Conservation (phyloP, 2,329 filamentous ascomycete species). For the Septoria petroselini region DNA sequence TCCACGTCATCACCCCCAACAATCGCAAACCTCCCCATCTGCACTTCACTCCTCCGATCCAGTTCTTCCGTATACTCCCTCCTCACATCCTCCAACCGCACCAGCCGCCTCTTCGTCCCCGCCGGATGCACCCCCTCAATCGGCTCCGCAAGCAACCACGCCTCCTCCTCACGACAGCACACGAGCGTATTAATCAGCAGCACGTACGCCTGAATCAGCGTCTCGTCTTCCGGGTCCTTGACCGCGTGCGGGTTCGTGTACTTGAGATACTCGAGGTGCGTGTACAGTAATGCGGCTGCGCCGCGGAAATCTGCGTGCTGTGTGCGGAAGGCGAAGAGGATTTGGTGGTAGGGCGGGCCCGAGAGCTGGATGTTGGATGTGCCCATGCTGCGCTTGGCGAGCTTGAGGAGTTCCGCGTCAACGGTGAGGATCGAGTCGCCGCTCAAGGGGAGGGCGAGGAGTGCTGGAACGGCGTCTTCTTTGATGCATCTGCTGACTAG, state of each 20-base stretch:
- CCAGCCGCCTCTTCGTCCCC: conserved; percentile 63
- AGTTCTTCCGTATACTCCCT: conserved; percentile 87
- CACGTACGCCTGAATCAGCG: conserved; percentile 72
- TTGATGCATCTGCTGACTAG: conserved; percentile 52
- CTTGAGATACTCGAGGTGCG: conserved; percentile 53
- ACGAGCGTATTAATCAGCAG: conserved; percentile 88
- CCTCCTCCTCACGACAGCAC: conserved; percentile 76
- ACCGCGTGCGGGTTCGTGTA: conserved; percentile 22
- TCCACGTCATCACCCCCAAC: conserved; percentile 40
- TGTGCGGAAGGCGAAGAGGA: conserved; percentile 88
- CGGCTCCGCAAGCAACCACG: conserved; percentile 67
- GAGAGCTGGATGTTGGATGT: conserved; percentile 49
- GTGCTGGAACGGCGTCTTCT: conserved; percentile 30
- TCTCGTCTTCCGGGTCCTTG: conserved; percentile 50
- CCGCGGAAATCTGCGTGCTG: conserved; percentile 83
- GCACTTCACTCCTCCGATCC: conserved; percentile 81
- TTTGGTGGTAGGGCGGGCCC: conserved; percentile 71
- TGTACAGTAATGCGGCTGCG: conserved; percentile 57
- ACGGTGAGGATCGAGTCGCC: conserved; percentile 69
- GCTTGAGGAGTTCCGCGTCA: conserved; percentile 70
- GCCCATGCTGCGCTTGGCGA: conserved; percentile 62
- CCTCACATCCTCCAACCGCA: conserved; percentile 81
- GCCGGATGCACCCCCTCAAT: conserved; percentile 42
- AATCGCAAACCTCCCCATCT: conserved; percentile 86
- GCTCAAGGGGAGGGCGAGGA: conserved; percentile 75